Evolutionary conservation across 2,329 filamentous ascomycete genomes (phyloP), one percentile per base, ranked within the genome.

Genomic region (Purpureocillium takamizusanense): DNA sequence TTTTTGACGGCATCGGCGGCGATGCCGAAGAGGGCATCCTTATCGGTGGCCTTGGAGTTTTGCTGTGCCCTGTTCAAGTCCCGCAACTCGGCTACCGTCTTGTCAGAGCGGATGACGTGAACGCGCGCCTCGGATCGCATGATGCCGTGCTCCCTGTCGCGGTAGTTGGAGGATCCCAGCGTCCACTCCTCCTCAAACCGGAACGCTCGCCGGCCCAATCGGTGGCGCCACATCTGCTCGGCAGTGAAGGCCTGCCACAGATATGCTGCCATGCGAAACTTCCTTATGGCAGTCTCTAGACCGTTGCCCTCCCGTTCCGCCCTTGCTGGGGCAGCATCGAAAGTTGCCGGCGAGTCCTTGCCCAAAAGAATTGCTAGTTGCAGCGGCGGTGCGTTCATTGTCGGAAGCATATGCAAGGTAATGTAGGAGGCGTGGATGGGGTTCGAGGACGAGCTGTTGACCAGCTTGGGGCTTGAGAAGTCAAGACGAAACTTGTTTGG

Each of bases 191-290:
- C 92, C 51, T 97, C 92, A 45, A 94, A 89, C 32, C 89, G 76
- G 60, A 95, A 97, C 38, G 78, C 81, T 41, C 90, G 79, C 42
- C 90, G 76, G 9, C 89, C 88, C 48, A 97, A 78, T 43, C 83
- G 85, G 56, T 95, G 85, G 45, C 87, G 81, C 58, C 78, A 83
- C 90, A 97, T 97, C 57, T 97, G 89, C 59, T 98, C 92, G 7
- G 86, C 87, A 0, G 90, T 97, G 53, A 94, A 97, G 7, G 89
- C 87, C 58, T 98, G 92, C 89, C 92, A 97, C 12, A 97, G 70
- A 56, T 97, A 95, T 17, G 87, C 90, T 14, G 88, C 83, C 84
- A 94, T 95, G 46, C 89, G 78, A 57, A 92, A 95, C 57, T 98
- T 98, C 52, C 77, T 78, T 37, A 94, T 73, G 0, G 92, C 92